Evolutionary conservation across 2,329 filamentous ascomycete genomes (phyloP).

Genomic region (Xylariaceae sp.): DNA sequence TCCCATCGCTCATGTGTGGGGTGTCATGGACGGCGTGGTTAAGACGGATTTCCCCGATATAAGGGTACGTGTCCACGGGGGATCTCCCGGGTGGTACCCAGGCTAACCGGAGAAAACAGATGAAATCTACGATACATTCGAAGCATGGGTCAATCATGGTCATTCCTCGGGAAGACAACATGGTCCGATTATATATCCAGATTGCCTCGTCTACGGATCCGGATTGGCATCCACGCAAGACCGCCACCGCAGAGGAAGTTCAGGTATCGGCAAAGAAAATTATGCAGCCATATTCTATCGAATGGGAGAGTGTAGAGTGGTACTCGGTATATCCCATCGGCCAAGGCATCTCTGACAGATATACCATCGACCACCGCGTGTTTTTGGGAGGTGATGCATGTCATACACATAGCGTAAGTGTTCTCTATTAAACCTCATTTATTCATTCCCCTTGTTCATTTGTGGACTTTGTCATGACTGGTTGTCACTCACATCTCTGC

Average conservation of each 20-base stretch:
- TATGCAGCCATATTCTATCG: conserved; percentile 59
- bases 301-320: conserved; percentile 65
- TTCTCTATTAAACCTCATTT: neutral
- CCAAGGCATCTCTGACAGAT: conserved; percentile 64
- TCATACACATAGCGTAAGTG: conserved; percentile 66
- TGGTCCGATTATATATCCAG: conserved; percentile 65
- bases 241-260: conserved; percentile 58
- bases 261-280: conserved; percentile 61
- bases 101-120: conserved; percentile 47
- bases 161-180: conserved; percentile 60
- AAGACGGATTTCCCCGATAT: conserved; percentile 73
- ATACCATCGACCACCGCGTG: conserved; percentile 62
- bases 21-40: conserved; percentile 69
- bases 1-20: conserved; percentile 67
- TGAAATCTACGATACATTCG: conserved; percentile 73
- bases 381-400: conserved; percentile 75
- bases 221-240: conserved; percentile 56
- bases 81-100: neutral
- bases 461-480: neutral
- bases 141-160: conserved; percentile 72
- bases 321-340: conserved; percentile 73
- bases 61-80: conserved; percentile 42
- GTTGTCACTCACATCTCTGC: conserved; percentile 33
- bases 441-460: neutral
- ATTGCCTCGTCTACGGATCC: conserved; percentile 55